These are phyloP conservation scores for Diplosphaera chodatii DNA, from an alignment of 139 green algal species.

Conservation along the genomic window DNA sequence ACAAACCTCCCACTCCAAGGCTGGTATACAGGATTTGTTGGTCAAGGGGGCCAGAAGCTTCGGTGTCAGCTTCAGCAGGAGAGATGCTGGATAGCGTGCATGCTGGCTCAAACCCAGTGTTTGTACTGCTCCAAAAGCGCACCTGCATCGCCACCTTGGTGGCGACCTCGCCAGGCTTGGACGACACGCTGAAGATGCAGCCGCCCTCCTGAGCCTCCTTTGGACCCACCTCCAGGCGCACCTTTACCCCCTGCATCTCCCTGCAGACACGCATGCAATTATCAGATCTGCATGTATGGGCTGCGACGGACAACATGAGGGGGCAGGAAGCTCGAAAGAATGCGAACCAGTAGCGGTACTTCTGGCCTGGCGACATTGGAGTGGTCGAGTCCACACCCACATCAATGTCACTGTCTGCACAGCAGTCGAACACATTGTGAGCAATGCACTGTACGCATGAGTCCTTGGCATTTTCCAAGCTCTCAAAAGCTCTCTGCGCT, in stretches of 20 bases:
- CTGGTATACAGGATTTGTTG: no score
- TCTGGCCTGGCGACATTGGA: neutral
- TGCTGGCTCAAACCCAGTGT: no score
- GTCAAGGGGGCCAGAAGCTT: no score
- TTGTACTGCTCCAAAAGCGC: neutral
- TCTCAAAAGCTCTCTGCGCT: no score
- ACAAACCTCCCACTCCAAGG: no score
- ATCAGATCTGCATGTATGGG: no score
- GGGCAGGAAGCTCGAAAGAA: neutral
- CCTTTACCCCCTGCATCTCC: constrained; percentile 37
- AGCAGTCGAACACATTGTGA: no score
- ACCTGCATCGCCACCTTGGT: constrained; percentile 22
- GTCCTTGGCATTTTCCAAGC: no score
- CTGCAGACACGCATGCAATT: constrained; percentile 1
- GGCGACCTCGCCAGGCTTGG: constrained; percentile 25
- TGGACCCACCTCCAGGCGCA: constrained; percentile 36
- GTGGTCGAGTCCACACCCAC: neutral
- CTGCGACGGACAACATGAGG: no score
- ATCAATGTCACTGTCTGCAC: neutral
- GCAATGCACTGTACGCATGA: no score
- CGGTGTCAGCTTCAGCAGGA: no score
- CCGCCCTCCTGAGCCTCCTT: constrained; percentile 22
- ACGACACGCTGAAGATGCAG: constrained; percentile 23
- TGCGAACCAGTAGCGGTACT: neutral
- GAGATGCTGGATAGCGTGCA: no score